These are phyloP conservation scores for Graphium sp. DNA, from an alignment of 2,329 filamentous ascomycete species.

Conservation along the genomic window DNA sequence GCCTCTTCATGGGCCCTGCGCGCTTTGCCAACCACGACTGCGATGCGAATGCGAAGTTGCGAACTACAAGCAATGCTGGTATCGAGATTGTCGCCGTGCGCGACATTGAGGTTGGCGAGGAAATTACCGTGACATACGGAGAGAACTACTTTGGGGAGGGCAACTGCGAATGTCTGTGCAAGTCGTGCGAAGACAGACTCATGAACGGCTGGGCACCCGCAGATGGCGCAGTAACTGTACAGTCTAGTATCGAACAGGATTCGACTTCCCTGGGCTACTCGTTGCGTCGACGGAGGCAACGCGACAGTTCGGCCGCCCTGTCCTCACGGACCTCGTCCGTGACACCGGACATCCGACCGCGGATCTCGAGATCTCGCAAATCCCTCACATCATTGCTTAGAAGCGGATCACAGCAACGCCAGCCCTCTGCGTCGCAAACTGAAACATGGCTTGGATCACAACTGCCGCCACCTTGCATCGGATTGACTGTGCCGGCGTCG, in stretches of 20 bases:
- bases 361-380: conserved; percentile 28
- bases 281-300: conserved; percentile 29
- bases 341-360: conserved; percentile 36
- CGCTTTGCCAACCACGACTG: conserved; percentile 97
- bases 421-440: no score
- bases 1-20: conserved; percentile 85
- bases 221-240: conserved; percentile 25
- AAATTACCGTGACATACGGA: conserved; percentile 92
- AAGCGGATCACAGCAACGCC: no score
- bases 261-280: conserved; percentile 29
- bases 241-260: conserved; percentile 36
- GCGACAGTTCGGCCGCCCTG: conserved; percentile 29
- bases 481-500: conserved; percentile 14
- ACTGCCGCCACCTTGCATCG: conserved; percentile 16
- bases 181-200: conserved; percentile 60
- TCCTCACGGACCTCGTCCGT: conserved; percentile 40
- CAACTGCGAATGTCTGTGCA: conserved; percentile 89
- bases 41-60: conserved; percentile 73
- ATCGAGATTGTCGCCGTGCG: conserved; percentile 80
- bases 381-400: no score
- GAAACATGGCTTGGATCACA: no score
- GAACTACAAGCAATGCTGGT: conserved; percentile 67
- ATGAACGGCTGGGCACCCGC: conserved; percentile 68
- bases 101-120: conserved; percentile 73
- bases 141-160: conserved; percentile 91